Conservation (phyloP, 768 basidiomycete species). For the Lentinus brumalis region DNA sequence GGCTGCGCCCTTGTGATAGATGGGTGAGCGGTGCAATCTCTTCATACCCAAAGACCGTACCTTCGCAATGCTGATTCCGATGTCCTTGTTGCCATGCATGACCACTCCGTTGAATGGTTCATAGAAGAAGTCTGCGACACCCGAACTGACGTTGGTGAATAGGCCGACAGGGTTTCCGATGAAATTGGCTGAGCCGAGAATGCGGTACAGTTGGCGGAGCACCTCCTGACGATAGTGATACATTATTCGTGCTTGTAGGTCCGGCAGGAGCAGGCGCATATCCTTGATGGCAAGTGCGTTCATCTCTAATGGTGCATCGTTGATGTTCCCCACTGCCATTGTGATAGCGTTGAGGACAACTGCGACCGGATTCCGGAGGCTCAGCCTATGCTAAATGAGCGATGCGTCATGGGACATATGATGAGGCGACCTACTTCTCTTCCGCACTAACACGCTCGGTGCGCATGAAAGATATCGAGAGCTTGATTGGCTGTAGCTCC, state of each 20-base stretch:
- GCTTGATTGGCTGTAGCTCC: conserved; percentile 90
- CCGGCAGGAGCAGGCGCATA: conserved; percentile 83
- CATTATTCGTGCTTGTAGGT: conserved; percentile 80
- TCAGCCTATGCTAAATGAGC: conserved; percentile 47
- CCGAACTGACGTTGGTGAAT: conserved; percentile 97
- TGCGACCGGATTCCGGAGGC: conserved; percentile 86
- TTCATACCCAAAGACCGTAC: conserved; percentile 41
- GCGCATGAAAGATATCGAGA: conserved; percentile 95
- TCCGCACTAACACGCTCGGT: conserved; percentile 92
- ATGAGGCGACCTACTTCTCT: conserved; percentile 67
- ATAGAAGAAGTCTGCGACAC: conserved; percentile 97
- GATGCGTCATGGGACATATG: not conserved
- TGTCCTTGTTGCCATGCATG: conserved; percentile 92
- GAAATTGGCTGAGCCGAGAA: conserved; percentile 98
- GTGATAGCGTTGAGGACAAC: conserved; percentile 93
- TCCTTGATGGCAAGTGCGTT: conserved; percentile 95
- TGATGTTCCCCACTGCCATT: conserved; percentile 96
- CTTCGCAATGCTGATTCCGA: conserved; percentile 94
- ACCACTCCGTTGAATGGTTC: conserved; percentile 97
- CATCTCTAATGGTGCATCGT: conserved; percentile 91
- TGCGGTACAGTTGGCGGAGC: conserved; percentile 90
- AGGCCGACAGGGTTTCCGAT: conserved; percentile 95
- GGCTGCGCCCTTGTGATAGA: conserved; percentile 76
- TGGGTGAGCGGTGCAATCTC: not conserved
- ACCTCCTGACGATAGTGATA: conserved; percentile 95